Evolutionary conservation across 163 green algal genomes (phyloP).

Genomic region (Scenedesmus sp.): DNA sequence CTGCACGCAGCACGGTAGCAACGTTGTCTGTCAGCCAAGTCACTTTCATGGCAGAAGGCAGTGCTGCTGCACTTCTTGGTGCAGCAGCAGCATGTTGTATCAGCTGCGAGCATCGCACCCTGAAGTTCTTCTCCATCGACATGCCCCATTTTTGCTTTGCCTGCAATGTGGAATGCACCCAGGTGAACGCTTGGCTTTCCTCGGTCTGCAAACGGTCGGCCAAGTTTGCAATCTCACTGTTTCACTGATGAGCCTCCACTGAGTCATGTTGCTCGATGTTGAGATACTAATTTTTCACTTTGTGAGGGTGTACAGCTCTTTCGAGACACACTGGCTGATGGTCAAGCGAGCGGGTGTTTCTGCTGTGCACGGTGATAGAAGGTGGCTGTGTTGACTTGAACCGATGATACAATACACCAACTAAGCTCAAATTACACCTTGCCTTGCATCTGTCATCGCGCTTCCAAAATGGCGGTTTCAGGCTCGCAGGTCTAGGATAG

Average conservation of each 20-base stretch:
- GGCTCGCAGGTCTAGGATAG: not conserved
- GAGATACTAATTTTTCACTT: not conserved
- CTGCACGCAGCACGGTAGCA: not conserved
- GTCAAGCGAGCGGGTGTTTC: slow-evolving; percentile 9
- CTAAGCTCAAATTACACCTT: not conserved
- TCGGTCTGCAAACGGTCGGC: not conserved
- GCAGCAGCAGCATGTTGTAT: not conserved
- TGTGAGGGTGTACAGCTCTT: not conserved
- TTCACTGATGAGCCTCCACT: slow-evolving; percentile 35
- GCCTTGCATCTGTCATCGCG: not conserved
- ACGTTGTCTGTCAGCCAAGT: not conserved
- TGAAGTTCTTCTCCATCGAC: slow-evolving; percentile 47
- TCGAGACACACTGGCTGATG: not conserved
- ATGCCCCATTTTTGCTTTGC: slow-evolving; percentile 47
- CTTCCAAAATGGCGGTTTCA: not conserved
- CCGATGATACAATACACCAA: not conserved
- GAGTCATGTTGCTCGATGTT: slow-evolving; percentile 4
- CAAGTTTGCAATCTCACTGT: slow-evolving; percentile 2
- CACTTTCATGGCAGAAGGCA: not conserved
- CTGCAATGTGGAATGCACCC: not conserved
- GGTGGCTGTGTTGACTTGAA: not conserved
- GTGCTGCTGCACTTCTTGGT: not conserved
- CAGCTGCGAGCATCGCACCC: not conserved
- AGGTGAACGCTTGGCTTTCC: not conserved
- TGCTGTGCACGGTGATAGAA: not conserved